phyloP scores from a whole-genome alignment of 352 stramenopile genomes.

The Pilasporangium apinafurcum region DNA sequence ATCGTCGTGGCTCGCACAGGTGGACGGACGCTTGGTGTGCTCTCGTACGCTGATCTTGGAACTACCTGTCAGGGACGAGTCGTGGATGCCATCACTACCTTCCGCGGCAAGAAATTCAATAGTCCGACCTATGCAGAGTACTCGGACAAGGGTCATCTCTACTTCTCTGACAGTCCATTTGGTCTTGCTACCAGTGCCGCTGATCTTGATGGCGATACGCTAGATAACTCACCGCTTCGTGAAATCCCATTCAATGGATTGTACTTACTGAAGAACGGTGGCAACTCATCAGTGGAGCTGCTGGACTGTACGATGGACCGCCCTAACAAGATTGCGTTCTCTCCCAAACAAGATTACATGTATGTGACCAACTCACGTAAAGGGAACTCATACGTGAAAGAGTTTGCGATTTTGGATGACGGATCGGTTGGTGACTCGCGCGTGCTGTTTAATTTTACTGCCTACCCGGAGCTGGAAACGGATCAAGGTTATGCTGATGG shows the following conservation, averaged over 20 bases:
- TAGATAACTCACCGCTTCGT: slow-evolving; percentile 60
- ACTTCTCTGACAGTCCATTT: slow-evolving; percentile 79
- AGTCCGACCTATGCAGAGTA: slow-evolving; percentile 67
- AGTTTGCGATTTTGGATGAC: slow-evolving; percentile 46
- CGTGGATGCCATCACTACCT: slow-evolving; percentile 69
- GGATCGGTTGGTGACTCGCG: slow-evolving; percentile 44
- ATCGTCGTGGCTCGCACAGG: slow-evolving; percentile 72
- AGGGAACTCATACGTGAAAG: slow-evolving; percentile 74
- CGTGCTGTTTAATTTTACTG: slow-evolving; percentile 75
- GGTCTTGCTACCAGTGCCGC: slow-evolving; percentile 48
- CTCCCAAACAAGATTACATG: slow-evolving; percentile 58
- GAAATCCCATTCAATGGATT: slow-evolving; percentile 79
- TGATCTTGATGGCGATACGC: slow-evolving; percentile 55
- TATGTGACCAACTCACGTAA: slow-evolving; percentile 80
- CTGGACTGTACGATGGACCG: slow-evolving; percentile 72
- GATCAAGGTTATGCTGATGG: slow-evolving; percentile 53
- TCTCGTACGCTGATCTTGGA: slow-evolving; percentile 51
- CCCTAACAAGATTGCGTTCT: slow-evolving; percentile 83
- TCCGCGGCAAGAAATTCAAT: slow-evolving; percentile 76
- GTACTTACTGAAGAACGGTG: slow-evolving; percentile 54
- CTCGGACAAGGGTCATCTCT: slow-evolving; percentile 51
- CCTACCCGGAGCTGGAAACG: slow-evolving; percentile 55
- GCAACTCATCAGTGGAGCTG: slow-evolving; percentile 38
- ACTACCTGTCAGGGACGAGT: slow-evolving; percentile 56
- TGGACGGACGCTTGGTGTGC: slow-evolving; percentile 61